A percentile compares a stretch with the other conserved stretches of the same genome.
These are phyloP conservation scores for Lactuca saligna DNA, from an alignment of 129 eudicot species.

Conservation along the genomic window DNA sequence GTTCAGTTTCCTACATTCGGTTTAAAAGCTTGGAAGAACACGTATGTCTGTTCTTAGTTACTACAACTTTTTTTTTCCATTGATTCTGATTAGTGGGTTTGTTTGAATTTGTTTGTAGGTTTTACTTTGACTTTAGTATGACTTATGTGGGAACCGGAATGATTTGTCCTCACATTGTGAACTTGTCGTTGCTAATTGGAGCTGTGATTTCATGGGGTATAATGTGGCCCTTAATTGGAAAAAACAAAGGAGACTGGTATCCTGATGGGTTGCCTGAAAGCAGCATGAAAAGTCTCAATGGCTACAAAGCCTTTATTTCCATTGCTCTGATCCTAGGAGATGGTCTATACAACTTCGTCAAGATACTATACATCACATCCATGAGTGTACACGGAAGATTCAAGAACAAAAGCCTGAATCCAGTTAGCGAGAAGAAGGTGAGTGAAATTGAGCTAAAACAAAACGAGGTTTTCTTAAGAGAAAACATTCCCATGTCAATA, in stretches of 20 bases:
- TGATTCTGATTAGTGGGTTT: neutral
- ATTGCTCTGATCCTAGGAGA: slow-evolving; percentile 83
- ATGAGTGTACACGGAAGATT: slow-evolving; percentile 45
- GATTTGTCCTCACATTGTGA: slow-evolving; percentile 92
- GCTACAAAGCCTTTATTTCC: slow-evolving; percentile 81
- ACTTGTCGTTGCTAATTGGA: slow-evolving; percentile 80
- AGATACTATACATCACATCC: slow-evolving; percentile 53
- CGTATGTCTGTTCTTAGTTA: slow-evolving; percentile 25
- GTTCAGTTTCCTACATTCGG: slow-evolving; percentile 65
- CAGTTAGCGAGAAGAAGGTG: slow-evolving; percentile 36
- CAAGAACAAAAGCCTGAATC: slow-evolving; percentile 33
- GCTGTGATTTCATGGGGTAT: slow-evolving; percentile 89
- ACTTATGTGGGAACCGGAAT: slow-evolving; percentile 93
- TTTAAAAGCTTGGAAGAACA: slow-evolving; percentile 51
- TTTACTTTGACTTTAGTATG: slow-evolving; percentile 88
- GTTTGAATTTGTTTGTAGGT: slow-evolving; percentile 41
- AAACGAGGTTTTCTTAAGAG: slow-evolving; percentile 61
- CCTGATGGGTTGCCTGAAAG: slow-evolving; percentile 58
- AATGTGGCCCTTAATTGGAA: slow-evolving; percentile 83
- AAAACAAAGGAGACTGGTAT: slow-evolving; percentile 69
- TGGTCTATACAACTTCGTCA: slow-evolving; percentile 70
- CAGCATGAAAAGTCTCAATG: slow-evolving; percentile 82
- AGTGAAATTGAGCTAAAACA: slow-evolving; percentile 31
- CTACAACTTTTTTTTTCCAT: neutral
- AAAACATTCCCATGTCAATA: slow-evolving; percentile 64